Evolutionary conservation across 2,329 filamentous ascomycete species (phyloP).

Genomic region (Fusarium odoratissimum): DNA sequence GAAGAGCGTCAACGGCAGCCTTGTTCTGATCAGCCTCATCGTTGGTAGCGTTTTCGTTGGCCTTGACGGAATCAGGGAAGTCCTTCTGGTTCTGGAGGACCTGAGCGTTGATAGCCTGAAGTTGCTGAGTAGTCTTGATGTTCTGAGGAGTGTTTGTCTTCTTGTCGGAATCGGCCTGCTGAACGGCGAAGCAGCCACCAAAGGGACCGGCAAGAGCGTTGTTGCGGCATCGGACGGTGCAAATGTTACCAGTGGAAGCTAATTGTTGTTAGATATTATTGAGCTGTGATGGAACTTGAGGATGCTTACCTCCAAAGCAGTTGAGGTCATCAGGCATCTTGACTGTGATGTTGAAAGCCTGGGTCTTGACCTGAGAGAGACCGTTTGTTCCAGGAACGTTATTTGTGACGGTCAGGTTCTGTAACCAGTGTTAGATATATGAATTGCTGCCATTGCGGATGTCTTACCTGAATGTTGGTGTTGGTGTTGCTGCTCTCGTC

Average conservation of each 20-base stretch:
- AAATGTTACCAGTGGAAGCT: slow-evolving; percentile 68
- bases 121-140: slow-evolving; percentile 59
- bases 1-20: slow-evolving; percentile 55
- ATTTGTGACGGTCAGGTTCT: slow-evolving; percentile 63
- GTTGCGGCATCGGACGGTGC: slow-evolving; percentile 70
- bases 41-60: slow-evolving; percentile 56
- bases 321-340: slow-evolving; percentile 61
- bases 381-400: slow-evolving; percentile 70
- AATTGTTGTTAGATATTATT: not conserved
- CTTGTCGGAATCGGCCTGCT: slow-evolving; percentile 60
- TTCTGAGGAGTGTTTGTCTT: slow-evolving; percentile 57
- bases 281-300: not conserved
- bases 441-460: no score
- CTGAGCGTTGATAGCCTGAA: slow-evolving; percentile 60
- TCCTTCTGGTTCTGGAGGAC: slow-evolving; percentile 63
- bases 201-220: slow-evolving; percentile 67
- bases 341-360: slow-evolving; percentile 68
- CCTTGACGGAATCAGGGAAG: slow-evolving; percentile 54
- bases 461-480: slow-evolving; percentile 21
- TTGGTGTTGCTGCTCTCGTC: slow-evolving; percentile 59
- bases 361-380: slow-evolving; percentile 65
- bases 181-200: slow-evolving; percentile 67
- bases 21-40: slow-evolving; percentile 44
- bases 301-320: slow-evolving; percentile 62
- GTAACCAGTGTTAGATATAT: no score